phyloP scores from a whole-genome alignment of 1,284 basidiomycete species.

The Ustilago hordei region DNA sequence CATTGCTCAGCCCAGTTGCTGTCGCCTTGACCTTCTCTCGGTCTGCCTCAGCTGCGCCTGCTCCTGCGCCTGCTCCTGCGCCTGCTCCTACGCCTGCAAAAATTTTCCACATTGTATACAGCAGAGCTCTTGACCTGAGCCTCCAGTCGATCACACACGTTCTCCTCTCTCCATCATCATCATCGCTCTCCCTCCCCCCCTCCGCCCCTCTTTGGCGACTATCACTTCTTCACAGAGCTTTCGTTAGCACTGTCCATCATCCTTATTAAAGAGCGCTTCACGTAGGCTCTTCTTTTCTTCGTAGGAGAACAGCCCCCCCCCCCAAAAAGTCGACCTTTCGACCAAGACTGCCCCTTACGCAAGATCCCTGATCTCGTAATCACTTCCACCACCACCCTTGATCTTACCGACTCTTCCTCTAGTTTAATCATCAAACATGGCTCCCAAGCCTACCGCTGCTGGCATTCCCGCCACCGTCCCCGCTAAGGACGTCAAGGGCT shows the following conservation, averaged over 20 bases:
- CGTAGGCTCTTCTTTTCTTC: constrained; percentile 33
- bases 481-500: constrained; percentile 65
- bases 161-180: constrained; percentile 28
- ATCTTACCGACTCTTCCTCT: neutral
- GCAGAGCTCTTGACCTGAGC: constrained; percentile 7
- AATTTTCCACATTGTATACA: constrained; percentile 22
- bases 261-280: constrained; percentile 18
- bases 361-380: constrained; percentile 32
- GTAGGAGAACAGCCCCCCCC: constrained; percentile 9
- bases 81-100: constrained; percentile 28
- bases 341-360: constrained; percentile 26
- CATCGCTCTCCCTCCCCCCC: constrained; percentile 20
- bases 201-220: constrained; percentile 32
- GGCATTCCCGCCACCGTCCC: constrained; percentile 67
- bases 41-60: neutral
- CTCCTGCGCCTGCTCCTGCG: neutral
- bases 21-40: neutral
- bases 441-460: constrained; percentile 57
- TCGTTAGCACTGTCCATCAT: constrained; percentile 40
- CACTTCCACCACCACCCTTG: constrained; percentile 7
- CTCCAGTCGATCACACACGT: constrained; percentile 2
- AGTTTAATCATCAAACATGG: constrained; percentile 33
- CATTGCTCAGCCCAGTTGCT: neutral
- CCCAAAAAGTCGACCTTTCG: constrained; percentile 37
- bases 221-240: constrained; percentile 44